A percentile compares a stretch with the other conserved stretches of the same genome.
Conservation (phyloP, 2,329 filamentous ascomycete genomes). For the Fusarium lyarnte region DNA sequence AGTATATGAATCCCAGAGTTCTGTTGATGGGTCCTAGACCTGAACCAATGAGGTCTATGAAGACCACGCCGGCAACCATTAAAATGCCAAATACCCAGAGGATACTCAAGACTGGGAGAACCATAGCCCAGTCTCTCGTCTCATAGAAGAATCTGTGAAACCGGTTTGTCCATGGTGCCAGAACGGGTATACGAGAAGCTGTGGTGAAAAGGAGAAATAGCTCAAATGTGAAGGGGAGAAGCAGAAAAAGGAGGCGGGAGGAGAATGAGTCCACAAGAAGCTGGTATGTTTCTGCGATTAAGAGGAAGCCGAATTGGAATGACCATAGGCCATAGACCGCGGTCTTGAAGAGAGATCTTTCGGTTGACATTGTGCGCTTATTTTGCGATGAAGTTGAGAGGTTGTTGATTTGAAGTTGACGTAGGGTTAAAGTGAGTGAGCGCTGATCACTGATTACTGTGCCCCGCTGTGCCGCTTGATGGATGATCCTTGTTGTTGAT, state of each 20-base stretch:
- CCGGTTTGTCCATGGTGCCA: not conserved
- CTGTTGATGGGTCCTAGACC: conserved; percentile 5
- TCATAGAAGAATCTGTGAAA: conserved; percentile 31
- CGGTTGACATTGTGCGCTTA: not conserved
- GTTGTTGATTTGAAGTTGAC: not conserved
- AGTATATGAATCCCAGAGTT: not conserved
- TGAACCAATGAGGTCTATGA: conserved; percentile 10
- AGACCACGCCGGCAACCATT: not conserved
- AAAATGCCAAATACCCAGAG: conserved; percentile 24
- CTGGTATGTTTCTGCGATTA: not conserved
- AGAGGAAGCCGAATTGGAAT: conserved; percentile 9
- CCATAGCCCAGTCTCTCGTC: conserved; percentile 25
- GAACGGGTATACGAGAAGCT: conserved; percentile 20
- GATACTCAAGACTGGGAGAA: conserved; percentile 24
- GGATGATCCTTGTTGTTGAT: conserved; percentile 17
- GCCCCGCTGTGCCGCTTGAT: conserved; percentile 8
- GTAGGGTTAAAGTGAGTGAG: not conserved
- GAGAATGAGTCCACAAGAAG: not conserved
- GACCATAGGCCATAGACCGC: conserved; percentile 18
- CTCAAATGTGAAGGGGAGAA: conserved; percentile 22
- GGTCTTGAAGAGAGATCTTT: not conserved
- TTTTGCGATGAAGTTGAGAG: not conserved
- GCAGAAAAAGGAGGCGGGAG: not conserved
- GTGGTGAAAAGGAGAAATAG: conserved; percentile 38
- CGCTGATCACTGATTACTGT: conserved; percentile 2